Evolutionary conservation across 116 monocot genomes (phyloP), one percentile per base, ranked within the genome.

Genomic region (Dioscorea cayenensis): DNA sequence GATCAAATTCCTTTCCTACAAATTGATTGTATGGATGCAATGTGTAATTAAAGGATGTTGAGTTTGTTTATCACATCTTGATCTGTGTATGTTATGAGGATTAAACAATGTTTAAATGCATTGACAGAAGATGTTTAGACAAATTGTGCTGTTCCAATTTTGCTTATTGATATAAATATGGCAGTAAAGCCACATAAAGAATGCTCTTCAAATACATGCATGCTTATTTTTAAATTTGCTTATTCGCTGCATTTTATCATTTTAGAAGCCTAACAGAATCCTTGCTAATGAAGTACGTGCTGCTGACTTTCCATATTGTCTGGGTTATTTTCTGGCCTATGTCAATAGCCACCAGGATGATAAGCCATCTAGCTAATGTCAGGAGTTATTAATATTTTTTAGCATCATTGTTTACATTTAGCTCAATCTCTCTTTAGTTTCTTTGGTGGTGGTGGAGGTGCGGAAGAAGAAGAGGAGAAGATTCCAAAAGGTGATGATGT

Each of bases 401-500:
- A 5, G 11, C 51, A 16, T 70, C 11, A 60, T 60, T 60, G 10
- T 28, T 60, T 23, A 14, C 28, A 71, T 60, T 58, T 32, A 28
- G 28, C 23, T 50, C 23, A 1, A 19, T 60, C 60, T 73, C 51
- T 60, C 32, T 80, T 58, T 58, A 94, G 94, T 66, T 94, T 99
- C 72, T 94, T 94, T 82, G 99, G 99, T 69, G 91, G 91, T 66
- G 94, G 86, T 50, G 72, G 86, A 28, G 71, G 63, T 35, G 66
- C 51, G 38, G 84, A 89, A 66, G 99, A 99, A 71, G 94, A 99
- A 75, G 99, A 99, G 77, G 99, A 99, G 70, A 83, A 75, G 65
- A 85, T 83, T 69, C 64, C 73, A 25, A 99, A 91, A 86, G 99
- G 99, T 75, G 90, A 99, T 79, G 99, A 99, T 73, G 94, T 99